Conservation (phyloP, 805 yeast species). For the Candida andamanensis region DNA sequence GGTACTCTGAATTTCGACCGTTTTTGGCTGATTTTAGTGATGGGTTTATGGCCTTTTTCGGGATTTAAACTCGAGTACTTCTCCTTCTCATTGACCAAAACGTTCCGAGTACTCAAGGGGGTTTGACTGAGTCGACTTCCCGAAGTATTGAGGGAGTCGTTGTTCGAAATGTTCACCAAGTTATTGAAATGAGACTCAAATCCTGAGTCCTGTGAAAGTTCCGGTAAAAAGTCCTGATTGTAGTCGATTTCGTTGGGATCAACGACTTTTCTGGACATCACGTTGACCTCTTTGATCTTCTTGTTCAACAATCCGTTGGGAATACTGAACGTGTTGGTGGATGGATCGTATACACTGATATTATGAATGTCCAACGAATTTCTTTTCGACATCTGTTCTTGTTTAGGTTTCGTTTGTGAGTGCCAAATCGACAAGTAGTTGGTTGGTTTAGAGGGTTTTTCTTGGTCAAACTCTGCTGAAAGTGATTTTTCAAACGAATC, state of each 20-base stretch:
- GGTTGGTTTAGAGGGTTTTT: constrained; percentile 15
- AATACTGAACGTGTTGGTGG: constrained; percentile 14
- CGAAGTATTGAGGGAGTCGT: constrained; percentile 6
- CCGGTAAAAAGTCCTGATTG: constrained; percentile 41
- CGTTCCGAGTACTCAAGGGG: constrained; percentile 24
- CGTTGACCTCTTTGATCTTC: constrained; percentile 37
- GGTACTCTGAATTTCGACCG: constrained; percentile 36
- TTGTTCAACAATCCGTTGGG: constrained; percentile 25
- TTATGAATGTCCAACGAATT: constrained; percentile 8
- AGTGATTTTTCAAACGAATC: constrained; percentile 32
- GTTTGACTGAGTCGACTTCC: constrained; percentile 19
- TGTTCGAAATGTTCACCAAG: constrained; percentile 5
- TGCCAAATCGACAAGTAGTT: constrained; percentile 40
- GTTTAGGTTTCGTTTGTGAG: constrained; percentile 20
- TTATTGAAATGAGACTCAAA: constrained; percentile 40
- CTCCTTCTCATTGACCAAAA: constrained; percentile 16
- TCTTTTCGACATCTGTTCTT: not conserved
- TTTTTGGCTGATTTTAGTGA: constrained; percentile 7
- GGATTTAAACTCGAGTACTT: constrained; percentile 3
- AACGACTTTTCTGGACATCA: constrained; percentile 38
- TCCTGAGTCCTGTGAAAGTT: constrained; percentile 44
- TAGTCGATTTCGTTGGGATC: constrained; percentile 40
- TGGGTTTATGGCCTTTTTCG: constrained; percentile 3
- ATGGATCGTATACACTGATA: constrained; percentile 12
- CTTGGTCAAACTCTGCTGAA: constrained; percentile 39